Evolutionary conservation across 495 filamentous ascomycete genomes (phyloP).

Genomic region (Penicillium coffeae): DNA sequence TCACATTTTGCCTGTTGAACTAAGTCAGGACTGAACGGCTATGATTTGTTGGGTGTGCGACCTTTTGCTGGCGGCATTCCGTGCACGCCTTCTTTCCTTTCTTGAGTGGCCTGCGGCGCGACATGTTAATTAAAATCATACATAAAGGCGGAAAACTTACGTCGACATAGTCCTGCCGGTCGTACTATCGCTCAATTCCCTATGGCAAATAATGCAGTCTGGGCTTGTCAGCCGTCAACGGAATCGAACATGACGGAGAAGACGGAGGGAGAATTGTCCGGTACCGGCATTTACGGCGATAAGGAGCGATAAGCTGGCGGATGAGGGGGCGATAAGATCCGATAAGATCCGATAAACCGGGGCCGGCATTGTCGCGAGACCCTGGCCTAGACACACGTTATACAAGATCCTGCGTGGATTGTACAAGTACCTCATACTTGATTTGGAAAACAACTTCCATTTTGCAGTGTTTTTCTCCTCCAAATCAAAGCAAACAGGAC

Average conservation of each 20-base stretch:
- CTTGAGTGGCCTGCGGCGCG: conserved; percentile 28
- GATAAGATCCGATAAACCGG: no score
- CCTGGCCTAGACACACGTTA: no score
- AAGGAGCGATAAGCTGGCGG: not conserved
- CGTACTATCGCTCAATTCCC: no score
- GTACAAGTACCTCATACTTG: no score
- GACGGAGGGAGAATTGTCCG: not conserved
- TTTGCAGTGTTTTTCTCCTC: no score
- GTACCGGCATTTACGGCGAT: not conserved
- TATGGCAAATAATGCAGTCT: no score
- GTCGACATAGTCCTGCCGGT: conserved; percentile 9
- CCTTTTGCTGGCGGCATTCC: conserved; percentile 46
- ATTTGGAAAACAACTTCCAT: no score
- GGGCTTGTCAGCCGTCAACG: not conserved
- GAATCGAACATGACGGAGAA: not conserved
- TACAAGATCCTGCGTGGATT: no score
- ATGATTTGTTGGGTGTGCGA: not conserved
- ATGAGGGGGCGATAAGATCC: not conserved
- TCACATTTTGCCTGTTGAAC: conserved; percentile 37
- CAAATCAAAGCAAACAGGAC: no score
- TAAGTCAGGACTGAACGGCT: not conserved
- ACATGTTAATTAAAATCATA: conserved; percentile 8
- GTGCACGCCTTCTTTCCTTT: conserved; percentile 44
- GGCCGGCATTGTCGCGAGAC: no score
- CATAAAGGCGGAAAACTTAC: conserved; percentile 4